phyloP scores from a whole-genome alignment of 2,329 filamentous ascomycete genomes.

The Coniochaeta ligniaria region DNA sequence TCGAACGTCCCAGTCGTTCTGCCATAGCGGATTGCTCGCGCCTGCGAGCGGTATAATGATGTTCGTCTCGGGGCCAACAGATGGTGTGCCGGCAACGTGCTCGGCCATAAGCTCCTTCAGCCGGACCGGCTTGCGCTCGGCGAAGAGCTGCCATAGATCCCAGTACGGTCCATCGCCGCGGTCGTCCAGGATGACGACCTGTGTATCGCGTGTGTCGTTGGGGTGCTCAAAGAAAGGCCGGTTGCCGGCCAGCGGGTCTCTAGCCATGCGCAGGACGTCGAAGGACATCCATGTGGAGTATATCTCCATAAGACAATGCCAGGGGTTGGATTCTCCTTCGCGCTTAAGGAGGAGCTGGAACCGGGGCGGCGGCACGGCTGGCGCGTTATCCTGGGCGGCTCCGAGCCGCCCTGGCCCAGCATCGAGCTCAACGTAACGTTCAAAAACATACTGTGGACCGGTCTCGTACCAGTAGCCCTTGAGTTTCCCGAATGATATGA shows the following conservation, averaged over 20 bases:
- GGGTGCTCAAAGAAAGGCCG: neutral
- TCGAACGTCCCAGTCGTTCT: conserved; percentile 27
- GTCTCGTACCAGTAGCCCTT: conserved; percentile 22
- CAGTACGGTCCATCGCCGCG: conserved; percentile 24
- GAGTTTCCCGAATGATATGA: conserved; percentile 10
- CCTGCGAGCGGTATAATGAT: conserved; percentile 32
- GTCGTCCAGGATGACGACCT: conserved; percentile 26
- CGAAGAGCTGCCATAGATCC: conserved; percentile 28
- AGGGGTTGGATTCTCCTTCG: conserved; percentile 21
- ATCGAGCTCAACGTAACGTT: conserved; percentile 10
- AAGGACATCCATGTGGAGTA: conserved; percentile 23
- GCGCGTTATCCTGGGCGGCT: neutral
- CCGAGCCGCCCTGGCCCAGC: neutral
- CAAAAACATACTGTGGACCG: conserved; percentile 17
- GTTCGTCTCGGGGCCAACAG: conserved; percentile 13
- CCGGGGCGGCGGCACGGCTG: conserved; percentile 1
- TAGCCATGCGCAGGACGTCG: conserved; percentile 22
- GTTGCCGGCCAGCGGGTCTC: neutral
- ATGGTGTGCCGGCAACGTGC: neutral
- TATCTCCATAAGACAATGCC: conserved; percentile 22
- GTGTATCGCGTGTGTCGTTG: neutral
- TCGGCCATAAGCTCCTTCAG: conserved; percentile 14
- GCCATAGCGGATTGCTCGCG: conserved; percentile 32
- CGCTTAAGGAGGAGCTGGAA: conserved; percentile 23
- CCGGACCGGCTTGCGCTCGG: conserved; percentile 20